These are phyloP conservation scores for Lindgomyces ingoldianus DNA, from an alignment of 495 filamentous ascomycete genomes.

Conservation along the genomic window DNA sequence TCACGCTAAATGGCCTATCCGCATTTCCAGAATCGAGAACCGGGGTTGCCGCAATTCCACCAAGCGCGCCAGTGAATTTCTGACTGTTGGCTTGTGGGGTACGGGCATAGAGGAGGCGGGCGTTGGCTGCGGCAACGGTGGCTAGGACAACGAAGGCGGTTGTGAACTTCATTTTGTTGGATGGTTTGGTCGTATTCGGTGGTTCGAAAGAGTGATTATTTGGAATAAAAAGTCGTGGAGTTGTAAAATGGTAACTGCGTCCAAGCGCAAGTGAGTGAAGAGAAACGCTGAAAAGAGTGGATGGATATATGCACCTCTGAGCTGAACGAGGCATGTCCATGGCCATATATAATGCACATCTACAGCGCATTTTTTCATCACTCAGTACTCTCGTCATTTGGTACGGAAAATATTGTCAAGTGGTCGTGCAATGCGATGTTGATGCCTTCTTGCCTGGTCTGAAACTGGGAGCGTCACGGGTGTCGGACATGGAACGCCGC, in stretches of 20 bases:
- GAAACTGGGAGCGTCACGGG: conserved; percentile 17
- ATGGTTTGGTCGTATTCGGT: background rate
- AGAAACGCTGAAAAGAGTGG: conserved; percentile 10
- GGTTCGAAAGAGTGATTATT: background rate
- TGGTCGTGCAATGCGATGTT: conserved; percentile 6
- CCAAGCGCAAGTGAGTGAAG: conserved; percentile 24
- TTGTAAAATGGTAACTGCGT: conserved; percentile 20
- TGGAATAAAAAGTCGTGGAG: conserved; percentile 4
- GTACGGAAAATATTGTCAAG: conserved; percentile 12
- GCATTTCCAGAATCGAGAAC: conserved; percentile 26
- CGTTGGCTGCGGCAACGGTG: conserved; percentile 19
- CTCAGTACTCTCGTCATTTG: background rate
- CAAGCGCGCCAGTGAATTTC: conserved; percentile 30
- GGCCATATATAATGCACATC: conserved; percentile 15
- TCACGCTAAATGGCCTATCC: conserved; percentile 25
- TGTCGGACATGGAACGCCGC: conserved; percentile 16
- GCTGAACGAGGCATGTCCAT: background rate
- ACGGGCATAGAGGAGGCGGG: conserved; percentile 23
- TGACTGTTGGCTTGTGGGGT: conserved; percentile 21
- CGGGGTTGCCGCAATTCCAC: conserved; percentile 26
- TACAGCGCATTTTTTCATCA: background rate
- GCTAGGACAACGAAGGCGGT: conserved; percentile 17
- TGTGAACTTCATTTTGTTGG: conserved; percentile 22
- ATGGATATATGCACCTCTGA: background rate
- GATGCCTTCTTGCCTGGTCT: conserved; percentile 9